Base-by-base conservation (phyloP, 371 early-diverging fungal species). In the Zychaea mexicana region DNA sequence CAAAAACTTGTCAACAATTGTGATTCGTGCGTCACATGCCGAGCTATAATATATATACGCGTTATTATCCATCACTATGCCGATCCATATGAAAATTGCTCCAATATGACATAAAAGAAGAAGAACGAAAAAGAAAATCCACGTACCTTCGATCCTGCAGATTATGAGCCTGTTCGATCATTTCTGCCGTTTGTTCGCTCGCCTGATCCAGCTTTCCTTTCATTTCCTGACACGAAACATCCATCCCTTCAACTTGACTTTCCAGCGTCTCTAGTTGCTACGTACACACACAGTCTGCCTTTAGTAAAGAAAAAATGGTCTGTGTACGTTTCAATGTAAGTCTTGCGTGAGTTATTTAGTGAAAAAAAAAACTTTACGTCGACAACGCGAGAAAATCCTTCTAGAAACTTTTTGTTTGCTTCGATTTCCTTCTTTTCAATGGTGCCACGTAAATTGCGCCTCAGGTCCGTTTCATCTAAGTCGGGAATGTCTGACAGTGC, bases 401-500 rank as follows among this genome's bases (percentile, higher is more conserved):
- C 65, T 52, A 91, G 61, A 63, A 93, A 86, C 64, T 79, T 72
- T 65, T 80, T 73, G 63, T 90, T 91, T 53, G 79, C 79, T 52
- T 79, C 78, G 30, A 89, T 84, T 42, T 84, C 87, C 57, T 85
- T 76, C 39, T 81, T 81, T 72, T 93, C 94, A 61, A 92, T 82
- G n/a, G 89, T 84, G 2, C 86, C 89, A 33, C 88, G 78, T 30
- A 93, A 77, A 70, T 85, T 85, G 30, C 86, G 78, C 59, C 86
- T 65, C 42, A 88, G 65, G 21, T 79, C 75, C 22, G 77, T 63
- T 19, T 86, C 81, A 76, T 90, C 87, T 30, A 81, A 64, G 19
- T 74, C 76, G 60, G 88, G 88, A 68, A 91, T 88, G 54, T 86
- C 87, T 0, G 92, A 88, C 24, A 93, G 76, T 3, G 90, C 84